Evolutionary conservation across 495 filamentous ascomycete genomes (phyloP), one percentile per base, ranked within the genome.

Genomic region (Neurospora sp.): DNA sequence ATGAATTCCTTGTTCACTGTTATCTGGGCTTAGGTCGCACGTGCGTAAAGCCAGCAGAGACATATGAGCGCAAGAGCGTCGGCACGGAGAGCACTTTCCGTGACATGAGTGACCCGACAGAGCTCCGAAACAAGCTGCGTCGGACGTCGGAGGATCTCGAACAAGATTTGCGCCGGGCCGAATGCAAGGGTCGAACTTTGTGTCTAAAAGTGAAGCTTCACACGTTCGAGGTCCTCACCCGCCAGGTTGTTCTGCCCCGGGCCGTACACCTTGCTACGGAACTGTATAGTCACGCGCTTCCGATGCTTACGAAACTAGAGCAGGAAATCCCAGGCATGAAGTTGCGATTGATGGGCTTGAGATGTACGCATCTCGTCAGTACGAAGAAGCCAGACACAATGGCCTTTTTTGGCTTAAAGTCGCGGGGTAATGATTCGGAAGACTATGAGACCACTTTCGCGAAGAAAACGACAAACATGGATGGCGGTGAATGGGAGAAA

Each of bases 121-220:
- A 91, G 72, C 84, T 98, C 18, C 85, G 92, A 12, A 89, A 88
- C 37, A 97, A 97, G 79, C 86, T 99, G 4, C 88, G 90, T 46
- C 85, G 83, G 79, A 93, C 88, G 2, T 93, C 96, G 0, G 91
- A 95, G 74, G 96, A 97, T 79, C 84, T 99, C 20, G 94, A 97
- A 79, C 91, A 92, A 74, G 96, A 98, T 78, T 85, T 98, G 76
- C 80, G 82, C n/a, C 87, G 87, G 22, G 92, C 91, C 5, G 87
- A 93, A 74, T 92, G 93, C 81, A 97, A 94, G 81, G 95, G 95
- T 6, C 89, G 94, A 7, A 98, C 96, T 1, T 81, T 99, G 4
- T 91, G 92, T 31, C 80, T 99, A 22, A 99, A 99, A 81, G 87
- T 98, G 69, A 99, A 99, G 79, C 84, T 98, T 12, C 93, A 97